Evolutionary conservation across 352 stramenopile genomes (phyloP), one percentile per base, ranked within the genome.

Genomic region (Phytophthora colocasiae): DNA sequence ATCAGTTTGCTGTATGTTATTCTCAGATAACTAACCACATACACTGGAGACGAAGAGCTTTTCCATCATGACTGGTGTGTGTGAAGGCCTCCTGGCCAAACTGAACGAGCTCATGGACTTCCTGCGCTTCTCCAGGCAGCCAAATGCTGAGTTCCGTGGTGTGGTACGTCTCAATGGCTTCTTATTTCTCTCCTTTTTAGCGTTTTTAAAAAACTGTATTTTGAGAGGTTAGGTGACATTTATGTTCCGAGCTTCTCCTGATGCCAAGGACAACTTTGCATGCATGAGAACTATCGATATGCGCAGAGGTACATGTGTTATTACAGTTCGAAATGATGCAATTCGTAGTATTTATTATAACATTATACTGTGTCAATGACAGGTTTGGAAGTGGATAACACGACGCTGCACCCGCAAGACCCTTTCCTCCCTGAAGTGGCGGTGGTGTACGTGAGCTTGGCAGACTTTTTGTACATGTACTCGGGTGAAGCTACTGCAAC

Each of bases 391-490:
- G 75, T 95, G n/a, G 75, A 77, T 11, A 81, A 75, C 17, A 71
- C 74, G 15, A 73, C 81, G 17, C 46, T 93, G 36, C 62, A 76
- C 19, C 66, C 67, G 6, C 68, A 77, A 36, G 80, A 91, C 58
- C 73, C 81, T 39, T 91, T 90, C 40, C 50, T 83, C 24, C 69
- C 71, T 1, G 79, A 91, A n/a, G 79, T 83, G n/a, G 84, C 82
- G 10, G 76, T 89, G 4, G 83, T 95, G 40, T 71, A 85, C 60
- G 79, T 95, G 46, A 92, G 80, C 58, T 70, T 95, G 1, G 79
- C 80, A 2, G 87, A 95, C 51, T 95, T 95, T 50, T 66, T 95
- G 44, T 93, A 88, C 77, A 95, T 95, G 87, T 95, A 95, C 73
- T 92, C 85, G 34, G 87, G 87, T 43, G 81, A 93, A 27, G 82